phyloP scores from a whole-genome alignment of 2,329 filamentous ascomycete genomes.

The Ophiostoma sp. region DNA sequence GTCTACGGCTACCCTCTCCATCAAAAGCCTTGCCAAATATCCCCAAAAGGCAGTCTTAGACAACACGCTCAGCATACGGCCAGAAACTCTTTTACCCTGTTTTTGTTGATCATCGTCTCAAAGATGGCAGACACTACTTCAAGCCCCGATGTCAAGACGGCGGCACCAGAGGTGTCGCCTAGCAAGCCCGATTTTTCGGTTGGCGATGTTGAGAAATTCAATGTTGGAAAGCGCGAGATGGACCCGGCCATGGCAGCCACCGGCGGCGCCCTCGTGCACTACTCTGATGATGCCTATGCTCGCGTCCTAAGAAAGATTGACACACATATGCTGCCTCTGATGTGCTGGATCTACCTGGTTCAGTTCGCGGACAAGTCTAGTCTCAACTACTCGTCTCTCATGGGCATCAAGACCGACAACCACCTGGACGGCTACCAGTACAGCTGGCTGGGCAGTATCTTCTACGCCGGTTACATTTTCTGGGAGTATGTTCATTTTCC shows the following conservation, averaged over 20 bases:
- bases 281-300: conserved; percentile 1
- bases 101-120: background rate
- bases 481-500: conserved; percentile 19
- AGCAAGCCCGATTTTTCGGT: background rate
- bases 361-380: conserved; percentile 58
- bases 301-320: conserved; percentile 58
- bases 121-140: background rate
- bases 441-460: conserved; percentile 42
- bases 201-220: background rate
- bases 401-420: conserved; percentile 28
- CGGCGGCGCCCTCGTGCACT: conserved; percentile 1
- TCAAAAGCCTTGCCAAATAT: no score
- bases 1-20: background rate
- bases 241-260: conserved; percentile 7
- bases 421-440: conserved; percentile 41
- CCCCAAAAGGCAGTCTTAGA: no score
- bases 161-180: background rate
- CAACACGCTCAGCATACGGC: no score
- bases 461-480: conserved; percentile 40
- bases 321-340: conserved; percentile 51
- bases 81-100: background rate
- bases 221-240: background rate
- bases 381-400: conserved; percentile 43
- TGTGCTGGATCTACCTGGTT: conserved; percentile 48
- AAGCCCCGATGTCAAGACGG: background rate